These are phyloP conservation scores for Didymella keratinophila DNA, from an alignment of 2,329 filamentous ascomycete genomes.

Conservation along the genomic window DNA sequence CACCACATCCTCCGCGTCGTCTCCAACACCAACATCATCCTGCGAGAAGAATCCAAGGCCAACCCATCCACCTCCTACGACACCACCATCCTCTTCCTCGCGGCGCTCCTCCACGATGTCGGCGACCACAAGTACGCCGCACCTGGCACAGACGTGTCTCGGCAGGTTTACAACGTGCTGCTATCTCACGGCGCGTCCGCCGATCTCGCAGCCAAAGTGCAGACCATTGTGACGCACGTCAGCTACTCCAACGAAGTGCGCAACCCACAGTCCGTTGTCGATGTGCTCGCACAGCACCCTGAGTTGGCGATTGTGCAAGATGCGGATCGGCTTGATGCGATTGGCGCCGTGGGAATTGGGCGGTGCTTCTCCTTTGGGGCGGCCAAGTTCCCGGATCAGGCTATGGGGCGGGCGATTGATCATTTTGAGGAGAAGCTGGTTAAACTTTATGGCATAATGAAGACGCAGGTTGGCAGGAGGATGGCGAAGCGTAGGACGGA, in stretches of 20 bases:
- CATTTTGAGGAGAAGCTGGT: slow-evolving; percentile 50
- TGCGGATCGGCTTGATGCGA: slow-evolving; percentile 88
- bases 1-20: slow-evolving; percentile 82
- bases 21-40: slow-evolving; percentile 72
- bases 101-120: slow-evolving; percentile 76
- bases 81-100: slow-evolving; percentile 68
- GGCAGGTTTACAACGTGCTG: slow-evolving; percentile 65
- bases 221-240: slow-evolving; percentile 77
- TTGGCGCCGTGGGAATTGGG: slow-evolving; percentile 85
- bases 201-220: slow-evolving; percentile 70
- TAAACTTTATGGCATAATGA: slow-evolving; percentile 48
- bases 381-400: slow-evolving; percentile 36
- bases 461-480: slow-evolving; percentile 39
- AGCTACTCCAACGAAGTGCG: slow-evolving; percentile 78
- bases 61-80: slow-evolving; percentile 55
- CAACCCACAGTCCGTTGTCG: slow-evolving; percentile 66
- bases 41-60: slow-evolving; percentile 58
- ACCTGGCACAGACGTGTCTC: slow-evolving; percentile 62
- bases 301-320: slow-evolving; percentile 89
- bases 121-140: slow-evolving; percentile 82
- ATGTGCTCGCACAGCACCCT: slow-evolving; percentile 70
- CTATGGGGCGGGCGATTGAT: slow-evolving; percentile 41
- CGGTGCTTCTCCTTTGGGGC: slow-evolving; percentile 80
- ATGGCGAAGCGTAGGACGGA: slow-evolving; percentile 28
- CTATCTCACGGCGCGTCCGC: slow-evolving; percentile 63